A percentile compares a stretch with the other conserved stretches of the same genome.
phyloP scores from a whole-genome alignment of 306 rosid species.

The Spatholobus suberectus region DNA sequence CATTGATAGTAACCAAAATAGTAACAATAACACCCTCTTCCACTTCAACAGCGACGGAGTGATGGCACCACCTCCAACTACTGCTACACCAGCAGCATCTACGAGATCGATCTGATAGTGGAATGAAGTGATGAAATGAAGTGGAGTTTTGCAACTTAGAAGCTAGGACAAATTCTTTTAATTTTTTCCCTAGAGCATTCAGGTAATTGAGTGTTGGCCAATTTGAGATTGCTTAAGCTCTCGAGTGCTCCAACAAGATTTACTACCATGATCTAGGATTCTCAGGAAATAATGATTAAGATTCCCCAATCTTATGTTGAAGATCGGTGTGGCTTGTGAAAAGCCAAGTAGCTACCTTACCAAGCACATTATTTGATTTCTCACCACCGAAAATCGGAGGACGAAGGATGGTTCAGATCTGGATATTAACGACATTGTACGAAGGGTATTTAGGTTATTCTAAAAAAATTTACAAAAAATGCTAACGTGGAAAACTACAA shows the following conservation, averaged over 20 bases:
- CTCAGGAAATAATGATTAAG: constrained; percentile 37
- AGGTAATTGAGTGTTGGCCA: constrained; percentile 58
- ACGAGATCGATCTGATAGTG: constrained; percentile 85
- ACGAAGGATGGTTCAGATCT: no score
- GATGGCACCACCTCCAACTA: constrained; percentile 40
- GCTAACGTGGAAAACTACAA: no score
- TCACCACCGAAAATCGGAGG: no score
- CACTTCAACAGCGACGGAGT: constrained; percentile 45
- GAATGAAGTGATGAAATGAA: no score
- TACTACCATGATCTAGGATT: constrained; percentile 34
- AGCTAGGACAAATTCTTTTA: constrained; percentile 84
- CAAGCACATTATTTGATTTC: constrained; percentile 77
- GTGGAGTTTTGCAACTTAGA: constrained; percentile 64
- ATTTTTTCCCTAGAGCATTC: constrained; percentile 75
- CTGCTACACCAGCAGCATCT: constrained; percentile 71
- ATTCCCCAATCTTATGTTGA: constrained; percentile 40
- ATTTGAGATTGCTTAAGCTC: constrained; percentile 55
- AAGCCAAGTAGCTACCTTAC: constrained; percentile 54
- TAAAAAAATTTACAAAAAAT: no score
- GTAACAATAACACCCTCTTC: constrained; percentile 30
- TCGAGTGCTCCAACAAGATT: constrained; percentile 43
- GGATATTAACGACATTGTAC: no score
- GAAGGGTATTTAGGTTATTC: no score
- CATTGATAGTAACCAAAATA: constrained; percentile 23
- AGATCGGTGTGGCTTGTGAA: constrained; percentile 50